A percentile compares a stretch with the other conserved stretches of the same genome.
Conservation (phyloP, 345 rosid species). For the Syzygium aqueum region DNA sequence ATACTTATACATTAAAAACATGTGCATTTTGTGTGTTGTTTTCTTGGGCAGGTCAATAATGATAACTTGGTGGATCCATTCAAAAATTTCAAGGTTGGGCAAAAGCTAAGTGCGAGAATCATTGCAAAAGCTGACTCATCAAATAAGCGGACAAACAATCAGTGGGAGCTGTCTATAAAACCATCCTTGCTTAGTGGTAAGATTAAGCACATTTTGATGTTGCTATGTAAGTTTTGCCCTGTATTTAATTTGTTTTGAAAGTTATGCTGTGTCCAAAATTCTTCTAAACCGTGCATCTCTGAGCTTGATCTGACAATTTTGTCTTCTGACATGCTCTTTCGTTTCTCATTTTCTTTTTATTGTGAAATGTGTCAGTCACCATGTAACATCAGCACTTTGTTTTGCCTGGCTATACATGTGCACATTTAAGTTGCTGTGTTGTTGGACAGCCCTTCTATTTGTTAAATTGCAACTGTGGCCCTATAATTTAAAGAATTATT, state of each 20-base stretch:
- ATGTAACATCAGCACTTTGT: background rate
- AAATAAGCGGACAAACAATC: slow-evolving; percentile 35
- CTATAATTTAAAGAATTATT: background rate
- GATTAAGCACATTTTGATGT: background rate
- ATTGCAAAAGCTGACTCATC: slow-evolving; percentile 44
- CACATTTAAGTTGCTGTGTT: background rate
- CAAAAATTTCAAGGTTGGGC: slow-evolving; percentile 66
- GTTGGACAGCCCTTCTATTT: background rate
- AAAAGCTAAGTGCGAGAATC: slow-evolving; percentile 72
- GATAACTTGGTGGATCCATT: slow-evolving; percentile 45
- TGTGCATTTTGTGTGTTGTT: background rate
- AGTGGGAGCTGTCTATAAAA: slow-evolving; percentile 85
- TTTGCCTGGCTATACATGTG: background rate
- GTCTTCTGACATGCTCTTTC: background rate
- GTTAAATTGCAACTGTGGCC: background rate
- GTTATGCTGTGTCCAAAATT: background rate
- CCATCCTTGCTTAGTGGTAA: slow-evolving; percentile 58
- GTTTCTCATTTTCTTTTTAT: background rate
- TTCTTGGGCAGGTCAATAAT: slow-evolving; percentile 50
- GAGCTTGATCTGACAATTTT: background rate
- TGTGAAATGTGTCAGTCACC: background rate
- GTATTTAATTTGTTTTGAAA: background rate
- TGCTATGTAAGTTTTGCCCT: background rate
- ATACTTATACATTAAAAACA: background rate
- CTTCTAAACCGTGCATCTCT: background rate